Base-by-base conservation (phyloP, 2,329 filamentous ascomycete species). In the Aureobasidium uvarum region DNA sequence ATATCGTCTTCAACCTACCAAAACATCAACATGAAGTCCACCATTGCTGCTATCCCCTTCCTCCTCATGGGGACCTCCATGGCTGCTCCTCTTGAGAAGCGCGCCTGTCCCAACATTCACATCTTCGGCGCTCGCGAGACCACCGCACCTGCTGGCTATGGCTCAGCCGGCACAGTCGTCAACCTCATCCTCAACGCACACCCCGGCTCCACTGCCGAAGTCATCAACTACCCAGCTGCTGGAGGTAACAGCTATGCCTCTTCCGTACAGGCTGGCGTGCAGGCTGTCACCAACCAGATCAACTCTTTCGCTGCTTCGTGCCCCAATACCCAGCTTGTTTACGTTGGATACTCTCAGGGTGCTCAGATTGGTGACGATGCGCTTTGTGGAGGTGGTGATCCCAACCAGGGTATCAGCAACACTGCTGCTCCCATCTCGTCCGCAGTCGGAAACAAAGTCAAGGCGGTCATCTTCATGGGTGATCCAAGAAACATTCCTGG, bases 331-430 rank as follows among this genome's bases (percentile, higher is more conserved):
- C 76, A 86, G 71, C 77, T 88, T 39, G 84, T 88, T 6, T 75
- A 88, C 38, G 83, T 88, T 43, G 86, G 86, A 41, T 88, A 88
- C 73, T 86, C 84, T 8, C 85, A 86, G 81, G 85, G 85, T 52
- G 84, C 82, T 48, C 83, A 88, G 75, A 87, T 88, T 69, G 82
- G 85, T 74, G 85, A 88, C 68, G 83, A 86, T 69, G 85, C 84
- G 7, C 75, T 87, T 46, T 87, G 85, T 70, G 85, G 85, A 16
- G 85, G 85, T 33, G 79, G 79, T 5, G 82, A 83, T 66, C 72
- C 75, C 5, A 81, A 81, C 62, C 71, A 76, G 48, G 81, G 81
- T 65, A 74, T 83, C 59, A 72, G 75, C 25, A 81, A 79, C 58
- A 81, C 82, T 7, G 78, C 80, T 10, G 60, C 65, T 3, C 52